These are phyloP conservation scores for Salvia miltiorrhiza DNA, from an alignment of 257 asterid species.

Conservation along the genomic window DNA sequence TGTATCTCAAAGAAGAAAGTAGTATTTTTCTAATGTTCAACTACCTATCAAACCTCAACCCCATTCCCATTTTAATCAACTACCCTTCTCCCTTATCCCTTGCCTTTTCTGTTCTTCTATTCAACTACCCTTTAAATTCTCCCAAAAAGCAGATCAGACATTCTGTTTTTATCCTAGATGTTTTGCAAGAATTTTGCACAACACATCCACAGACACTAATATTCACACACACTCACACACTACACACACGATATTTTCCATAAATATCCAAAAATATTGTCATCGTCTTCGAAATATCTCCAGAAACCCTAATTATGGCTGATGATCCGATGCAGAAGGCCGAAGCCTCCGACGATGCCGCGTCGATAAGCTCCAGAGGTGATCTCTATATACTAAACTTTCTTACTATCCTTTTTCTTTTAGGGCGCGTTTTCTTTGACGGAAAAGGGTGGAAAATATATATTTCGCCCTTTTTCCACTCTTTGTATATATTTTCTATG, in stretches of 20 bases:
- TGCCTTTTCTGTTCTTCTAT: slow-evolving; percentile 6
- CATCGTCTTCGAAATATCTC: neutral
- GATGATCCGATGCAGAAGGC: slow-evolving; percentile 17
- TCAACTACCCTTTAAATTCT: slow-evolving; percentile 40
- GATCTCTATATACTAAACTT: neutral
- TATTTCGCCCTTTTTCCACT: too few relatives aligned
- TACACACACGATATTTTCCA: neutral
- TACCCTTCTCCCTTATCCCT: slow-evolving; percentile 35
- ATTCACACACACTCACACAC: neutral
- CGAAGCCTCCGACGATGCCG: neutral
- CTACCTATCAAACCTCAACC: slow-evolving; percentile 33
- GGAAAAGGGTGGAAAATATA: too few relatives aligned
- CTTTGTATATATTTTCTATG: too few relatives aligned
- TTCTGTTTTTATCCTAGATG: neutral
- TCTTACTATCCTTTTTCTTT: neutral
- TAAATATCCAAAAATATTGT: neutral
- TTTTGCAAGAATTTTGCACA: neutral
- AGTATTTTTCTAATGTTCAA: slow-evolving; percentile 17
- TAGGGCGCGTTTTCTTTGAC: too few relatives aligned
- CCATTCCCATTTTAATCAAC: slow-evolving; percentile 30
- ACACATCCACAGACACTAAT: neutral
- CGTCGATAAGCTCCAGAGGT: slow-evolving; percentile 3
- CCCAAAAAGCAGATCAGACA: neutral
- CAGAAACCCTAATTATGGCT: slow-evolving; percentile 27
- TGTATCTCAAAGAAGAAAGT: too few relatives aligned